Conservation (phyloP, 2,329 filamentous ascomycete genomes). For the Arthrobotrys pseudoclavata region DNA sequence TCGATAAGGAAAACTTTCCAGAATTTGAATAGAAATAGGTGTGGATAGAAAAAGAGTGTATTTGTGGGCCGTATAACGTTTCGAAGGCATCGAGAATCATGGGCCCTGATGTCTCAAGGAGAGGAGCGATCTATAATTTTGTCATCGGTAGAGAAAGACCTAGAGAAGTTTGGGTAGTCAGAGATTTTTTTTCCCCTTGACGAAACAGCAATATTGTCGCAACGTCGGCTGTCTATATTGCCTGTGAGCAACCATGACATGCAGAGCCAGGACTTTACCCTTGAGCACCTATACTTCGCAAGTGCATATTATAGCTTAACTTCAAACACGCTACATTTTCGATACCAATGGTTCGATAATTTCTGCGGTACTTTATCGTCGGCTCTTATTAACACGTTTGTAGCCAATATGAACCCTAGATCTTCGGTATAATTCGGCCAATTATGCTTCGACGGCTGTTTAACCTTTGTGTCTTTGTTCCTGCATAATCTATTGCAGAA, state of each 20-base stretch:
- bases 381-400: conserved; percentile 56
- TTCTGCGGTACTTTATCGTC: conserved; percentile 54
- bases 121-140: conserved; percentile 11
- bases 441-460: conserved; percentile 59
- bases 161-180: background rate
- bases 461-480: conserved; percentile 52
- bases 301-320: conserved; percentile 37
- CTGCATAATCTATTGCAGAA: conserved; percentile 60
- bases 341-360: conserved; percentile 45
- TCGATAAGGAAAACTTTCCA: conserved; percentile 17
- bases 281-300: conserved; percentile 30
- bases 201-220: conserved; percentile 40
- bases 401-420: conserved; percentile 60
- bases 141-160: conserved; percentile 1
- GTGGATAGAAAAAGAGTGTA: background rate
- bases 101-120: conserved; percentile 23
- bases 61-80: conserved; percentile 21
- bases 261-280: conserved; percentile 40
- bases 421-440: conserved; percentile 58
- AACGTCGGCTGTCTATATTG: conserved; percentile 37
- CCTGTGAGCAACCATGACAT: conserved; percentile 44
- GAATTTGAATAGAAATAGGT: conserved; percentile 4
- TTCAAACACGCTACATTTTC: conserved; percentile 33
- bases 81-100: conserved; percentile 26
- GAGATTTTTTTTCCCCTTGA: background rate